phyloP scores from a whole-genome alignment of 1,284 basidiomycete species.

The Boletus calvinii region DNA sequence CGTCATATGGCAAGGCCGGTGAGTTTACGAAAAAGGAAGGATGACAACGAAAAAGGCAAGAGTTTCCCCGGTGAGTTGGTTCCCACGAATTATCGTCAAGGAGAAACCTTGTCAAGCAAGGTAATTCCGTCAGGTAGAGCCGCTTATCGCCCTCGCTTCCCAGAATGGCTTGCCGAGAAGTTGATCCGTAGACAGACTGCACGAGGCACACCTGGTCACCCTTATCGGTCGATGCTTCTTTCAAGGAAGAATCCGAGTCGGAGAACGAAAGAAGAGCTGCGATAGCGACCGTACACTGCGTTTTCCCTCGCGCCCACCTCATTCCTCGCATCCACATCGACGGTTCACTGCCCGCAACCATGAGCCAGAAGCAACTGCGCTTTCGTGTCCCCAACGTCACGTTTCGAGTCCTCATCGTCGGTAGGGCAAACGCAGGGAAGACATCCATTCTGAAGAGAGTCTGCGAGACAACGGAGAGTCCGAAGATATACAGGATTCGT shows the following conservation, averaged over 20 bases:
- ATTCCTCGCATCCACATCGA: not conserved
- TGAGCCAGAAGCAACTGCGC: not conserved
- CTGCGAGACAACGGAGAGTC: constrained; percentile 9
- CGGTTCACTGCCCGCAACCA: not conserved
- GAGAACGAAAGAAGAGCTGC: not conserved
- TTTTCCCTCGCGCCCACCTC: not conserved
- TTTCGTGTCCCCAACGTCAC: not conserved
- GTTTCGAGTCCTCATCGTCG: constrained; percentile 7
- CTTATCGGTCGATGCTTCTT: not conserved
- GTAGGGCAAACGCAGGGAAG: constrained; percentile 7
- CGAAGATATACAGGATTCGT: not conserved
- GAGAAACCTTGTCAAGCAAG: too few relatives aligned
- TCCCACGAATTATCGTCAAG: too few relatives aligned
- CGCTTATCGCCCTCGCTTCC: too few relatives aligned
- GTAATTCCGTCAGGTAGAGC: too few relatives aligned
- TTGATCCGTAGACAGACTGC: not conserved
- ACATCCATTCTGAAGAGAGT: constrained; percentile 8
- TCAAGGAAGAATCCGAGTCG: not conserved
- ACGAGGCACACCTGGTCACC: not conserved
- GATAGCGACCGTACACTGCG: not conserved
- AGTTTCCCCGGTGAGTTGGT: too few relatives aligned
- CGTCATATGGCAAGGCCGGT: too few relatives aligned
- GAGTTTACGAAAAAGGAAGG: too few relatives aligned
- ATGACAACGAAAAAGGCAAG: too few relatives aligned
- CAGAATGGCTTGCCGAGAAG: too few relatives aligned